A percentile compares a stretch with the other conserved stretches of the same genome.
Evolutionary conservation across 345 rosid genomes (phyloP).

Genomic region (Dovyalis caffra): DNA sequence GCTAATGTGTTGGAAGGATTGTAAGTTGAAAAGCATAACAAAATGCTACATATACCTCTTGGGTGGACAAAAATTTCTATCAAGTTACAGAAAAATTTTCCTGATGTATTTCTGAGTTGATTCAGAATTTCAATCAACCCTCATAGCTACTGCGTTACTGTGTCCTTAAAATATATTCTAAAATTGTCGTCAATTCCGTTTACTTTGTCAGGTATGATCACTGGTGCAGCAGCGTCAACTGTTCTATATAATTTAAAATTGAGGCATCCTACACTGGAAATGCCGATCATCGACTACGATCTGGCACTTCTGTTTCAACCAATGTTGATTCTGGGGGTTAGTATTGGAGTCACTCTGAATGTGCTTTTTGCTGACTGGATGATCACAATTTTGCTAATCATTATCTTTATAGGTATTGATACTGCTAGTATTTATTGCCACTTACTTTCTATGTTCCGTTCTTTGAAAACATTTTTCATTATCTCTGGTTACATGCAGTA

Average conservation of each 20-base stretch:
- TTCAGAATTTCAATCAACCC: not conserved
- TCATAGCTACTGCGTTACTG: not conserved
- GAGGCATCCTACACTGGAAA: conserved; percentile 49
- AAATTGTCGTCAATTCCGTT: not conserved
- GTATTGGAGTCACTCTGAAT: conserved; percentile 46
- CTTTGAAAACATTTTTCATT: not conserved
- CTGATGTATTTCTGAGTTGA: not conserved
- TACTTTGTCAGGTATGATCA: conserved; percentile 40
- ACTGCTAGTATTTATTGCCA: too few relatives aligned
- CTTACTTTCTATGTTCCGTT: too few relatives aligned
- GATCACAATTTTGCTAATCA: conserved; percentile 47
- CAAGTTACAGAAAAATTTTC: not conserved
- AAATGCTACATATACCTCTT: not conserved
- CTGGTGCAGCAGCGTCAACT: conserved; percentile 43
- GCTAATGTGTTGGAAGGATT: not conserved
- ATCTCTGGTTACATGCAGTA: conserved; percentile 15
- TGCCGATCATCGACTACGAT: conserved; percentile 52
- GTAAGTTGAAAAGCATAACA: not conserved
- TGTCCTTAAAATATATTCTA: not conserved
- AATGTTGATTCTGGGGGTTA: conserved; percentile 47
- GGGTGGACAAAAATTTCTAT: too few relatives aligned
- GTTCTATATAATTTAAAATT: conserved; percentile 39
- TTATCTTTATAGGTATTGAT: conserved; percentile 35
- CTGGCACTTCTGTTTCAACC: conserved; percentile 54
- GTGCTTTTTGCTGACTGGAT: conserved; percentile 53